These are phyloP conservation scores for Beauveria brongniartii DNA, from an alignment of 2,329 filamentous ascomycete genomes.

Conservation along the genomic window DNA sequence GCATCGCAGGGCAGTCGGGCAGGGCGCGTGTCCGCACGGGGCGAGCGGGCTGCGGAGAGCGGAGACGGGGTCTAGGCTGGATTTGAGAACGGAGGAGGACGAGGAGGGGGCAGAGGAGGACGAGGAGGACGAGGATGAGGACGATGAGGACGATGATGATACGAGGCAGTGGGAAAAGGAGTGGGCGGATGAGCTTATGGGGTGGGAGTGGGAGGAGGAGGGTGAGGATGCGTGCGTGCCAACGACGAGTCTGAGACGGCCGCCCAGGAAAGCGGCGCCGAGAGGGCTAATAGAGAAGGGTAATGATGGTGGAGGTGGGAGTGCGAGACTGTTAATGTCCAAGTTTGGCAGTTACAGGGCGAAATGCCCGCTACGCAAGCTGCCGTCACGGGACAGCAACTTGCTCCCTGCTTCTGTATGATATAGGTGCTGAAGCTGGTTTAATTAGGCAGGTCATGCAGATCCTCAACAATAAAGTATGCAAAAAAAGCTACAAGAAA, in stretches of 20 bases:
- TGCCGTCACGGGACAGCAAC: background rate
- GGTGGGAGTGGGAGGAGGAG: background rate
- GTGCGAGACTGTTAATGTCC: background rate
- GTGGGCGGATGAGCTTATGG: constrained; percentile 1
- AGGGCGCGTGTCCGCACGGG: constrained; percentile 44
- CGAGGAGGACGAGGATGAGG: background rate
- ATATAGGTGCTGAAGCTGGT: background rate
- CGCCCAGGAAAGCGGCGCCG: background rate
- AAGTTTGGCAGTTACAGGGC: background rate
- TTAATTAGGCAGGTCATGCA: background rate
- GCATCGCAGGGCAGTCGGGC: constrained; percentile 45
- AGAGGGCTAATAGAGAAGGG: background rate
- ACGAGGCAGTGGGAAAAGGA: constrained; percentile 7
- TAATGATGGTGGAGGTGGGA: background rate
- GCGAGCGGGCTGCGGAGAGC: background rate
- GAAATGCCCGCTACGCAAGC: background rate
- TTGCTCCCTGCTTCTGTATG: background rate
- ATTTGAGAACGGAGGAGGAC: constrained; percentile 1
- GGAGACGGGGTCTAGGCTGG: background rate
- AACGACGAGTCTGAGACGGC: constrained; percentile 1
- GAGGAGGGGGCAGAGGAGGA: background rate
- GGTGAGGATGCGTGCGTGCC: background rate
- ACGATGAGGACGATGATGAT: background rate
- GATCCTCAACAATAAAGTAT: too few species aligned
- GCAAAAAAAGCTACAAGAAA: too few species aligned